Evolutionary conservation across 1,139 yeast genomes (phyloP).

Genomic region (Hyphopichia wangnamkhiaoensis): DNA sequence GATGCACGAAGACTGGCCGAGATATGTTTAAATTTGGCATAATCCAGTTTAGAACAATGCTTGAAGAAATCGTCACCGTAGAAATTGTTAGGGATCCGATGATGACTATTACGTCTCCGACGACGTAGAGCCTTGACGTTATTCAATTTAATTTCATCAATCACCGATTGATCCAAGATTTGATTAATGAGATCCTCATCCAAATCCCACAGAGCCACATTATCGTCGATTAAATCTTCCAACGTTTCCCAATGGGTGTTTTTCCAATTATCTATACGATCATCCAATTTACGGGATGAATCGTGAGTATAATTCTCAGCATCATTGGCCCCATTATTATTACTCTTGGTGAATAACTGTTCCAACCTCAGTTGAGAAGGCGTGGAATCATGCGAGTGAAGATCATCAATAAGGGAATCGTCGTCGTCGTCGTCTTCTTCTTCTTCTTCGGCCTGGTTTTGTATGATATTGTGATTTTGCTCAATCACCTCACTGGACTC

Average conservation of each 20-base stretch:
- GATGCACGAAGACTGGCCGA: constrained; percentile 6
- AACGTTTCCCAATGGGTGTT: constrained; percentile 10
- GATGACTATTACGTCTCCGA: not conserved
- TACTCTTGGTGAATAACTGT: constrained; percentile 9
- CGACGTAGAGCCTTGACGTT: not conserved
- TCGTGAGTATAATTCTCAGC: not conserved
- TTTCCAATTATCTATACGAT: constrained; percentile 19
- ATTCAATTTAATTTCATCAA: constrained; percentile 1
- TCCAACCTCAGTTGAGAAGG: constrained; percentile 16
- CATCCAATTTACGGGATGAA: constrained; percentile 24
- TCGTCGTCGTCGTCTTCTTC: constrained; percentile 20
- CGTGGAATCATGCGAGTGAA: constrained; percentile 10
- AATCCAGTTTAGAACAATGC: constrained; percentile 25
- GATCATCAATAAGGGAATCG: constrained; percentile 17
- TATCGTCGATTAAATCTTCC: constrained; percentile 35
- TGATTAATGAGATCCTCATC: constrained; percentile 33
- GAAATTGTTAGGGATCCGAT: constrained; percentile 12
- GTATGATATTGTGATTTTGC: constrained; percentile 6
- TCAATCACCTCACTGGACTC: constrained; percentile 8
- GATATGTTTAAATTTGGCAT: constrained; percentile 23
- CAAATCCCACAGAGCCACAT: constrained; percentile 48
- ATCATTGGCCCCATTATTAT: not conserved
- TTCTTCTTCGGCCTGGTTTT: constrained; percentile 12
- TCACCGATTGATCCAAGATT: constrained; percentile 9
- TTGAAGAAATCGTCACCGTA: constrained; percentile 39